Percentiles rank a stretch among this genome's conserved stretches.
phyloP scores from a whole-genome alignment of 2,329 filamentous ascomycete species.

The Chrysoporthe cubensis region DNA sequence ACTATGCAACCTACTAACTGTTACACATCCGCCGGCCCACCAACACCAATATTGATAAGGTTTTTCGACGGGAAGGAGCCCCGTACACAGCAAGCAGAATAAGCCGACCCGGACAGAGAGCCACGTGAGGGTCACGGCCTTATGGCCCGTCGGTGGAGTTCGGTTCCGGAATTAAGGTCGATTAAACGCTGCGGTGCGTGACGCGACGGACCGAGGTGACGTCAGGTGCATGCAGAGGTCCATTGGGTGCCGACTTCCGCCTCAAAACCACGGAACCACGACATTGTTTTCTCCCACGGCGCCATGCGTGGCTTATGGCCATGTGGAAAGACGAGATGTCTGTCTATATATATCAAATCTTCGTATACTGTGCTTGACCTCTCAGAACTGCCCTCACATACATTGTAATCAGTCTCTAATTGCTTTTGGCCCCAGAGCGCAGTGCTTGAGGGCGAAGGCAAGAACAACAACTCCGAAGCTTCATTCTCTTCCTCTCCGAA shows the following conservation, averaged over 20 bases:
- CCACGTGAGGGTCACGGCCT: background rate
- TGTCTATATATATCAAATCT: background rate
- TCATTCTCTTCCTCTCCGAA: background rate
- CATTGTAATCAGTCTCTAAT: background rate
- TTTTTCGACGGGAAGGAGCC: too few species aligned
- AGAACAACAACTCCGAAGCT: background rate
- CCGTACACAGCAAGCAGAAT: background rate
- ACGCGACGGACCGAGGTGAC: background rate
- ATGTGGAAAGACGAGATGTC: background rate
- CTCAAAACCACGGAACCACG: background rate
- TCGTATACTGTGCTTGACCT: background rate
- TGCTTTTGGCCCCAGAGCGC: background rate
- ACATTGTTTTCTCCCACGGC: background rate
- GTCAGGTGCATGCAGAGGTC: background rate
- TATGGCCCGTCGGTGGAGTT: background rate
- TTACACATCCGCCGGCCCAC: background rate
- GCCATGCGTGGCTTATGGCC: background rate
- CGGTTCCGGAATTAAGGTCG: constrained; percentile 1
- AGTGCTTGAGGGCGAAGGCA: background rate
- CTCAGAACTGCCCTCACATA: background rate
- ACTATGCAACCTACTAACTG: too few species aligned
- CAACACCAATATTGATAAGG: background rate
- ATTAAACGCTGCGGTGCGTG: background rate
- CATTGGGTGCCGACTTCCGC: background rate
- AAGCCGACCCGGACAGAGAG: background rate